Percentiles rank a stretch among this genome's conserved stretches.
These are phyloP conservation scores for Globisporangium paroecandrum DNA, from an alignment of 352 stramenopile species.

Conservation along the genomic window DNA sequence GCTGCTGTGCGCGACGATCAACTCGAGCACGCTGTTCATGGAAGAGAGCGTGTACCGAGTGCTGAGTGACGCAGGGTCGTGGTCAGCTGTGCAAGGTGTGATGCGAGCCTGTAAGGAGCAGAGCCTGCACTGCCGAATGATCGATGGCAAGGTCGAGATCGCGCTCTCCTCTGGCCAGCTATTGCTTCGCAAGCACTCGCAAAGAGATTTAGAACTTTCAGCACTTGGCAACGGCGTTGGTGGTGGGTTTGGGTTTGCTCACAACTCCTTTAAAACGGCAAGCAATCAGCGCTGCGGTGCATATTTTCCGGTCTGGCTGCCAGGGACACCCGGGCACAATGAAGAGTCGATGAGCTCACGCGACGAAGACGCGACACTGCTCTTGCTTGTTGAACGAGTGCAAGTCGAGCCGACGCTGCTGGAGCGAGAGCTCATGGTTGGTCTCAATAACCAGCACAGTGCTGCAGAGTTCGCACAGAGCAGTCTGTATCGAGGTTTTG, in stretches of 20 bases:
- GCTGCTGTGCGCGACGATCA: constrained; percentile 48
- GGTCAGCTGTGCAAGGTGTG: constrained; percentile 27
- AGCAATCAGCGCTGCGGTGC: constrained; percentile 43
- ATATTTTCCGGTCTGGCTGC: constrained; percentile 63
- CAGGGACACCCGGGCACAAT: constrained; percentile 42
- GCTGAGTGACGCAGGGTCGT: constrained; percentile 30
- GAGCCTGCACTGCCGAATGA: constrained; percentile 41
- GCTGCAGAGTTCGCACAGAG: constrained; percentile 1
- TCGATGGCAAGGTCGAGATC: constrained; percentile 38
- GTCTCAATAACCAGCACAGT: not conserved
- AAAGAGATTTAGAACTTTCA: not conserved
- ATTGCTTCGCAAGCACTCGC: constrained; percentile 28
- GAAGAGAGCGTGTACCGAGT: constrained; percentile 47
- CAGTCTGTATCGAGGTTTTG: constrained; percentile 32
- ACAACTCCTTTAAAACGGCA: not conserved
- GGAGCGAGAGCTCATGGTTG: constrained; percentile 57
- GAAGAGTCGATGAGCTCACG: constrained; percentile 62
- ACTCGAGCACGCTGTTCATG: constrained; percentile 67
- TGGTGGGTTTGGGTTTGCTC: not conserved
- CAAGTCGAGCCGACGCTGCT: constrained; percentile 54
- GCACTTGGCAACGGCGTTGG: not conserved
- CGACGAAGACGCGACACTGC: constrained; percentile 45
- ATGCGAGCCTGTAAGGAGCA: constrained; percentile 48
- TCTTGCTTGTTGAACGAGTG: constrained; percentile 52
- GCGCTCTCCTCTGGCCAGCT: constrained; percentile 39